Conservation (phyloP, 148 eudicot species). For the Vaccinium macrocarpon region DNA sequence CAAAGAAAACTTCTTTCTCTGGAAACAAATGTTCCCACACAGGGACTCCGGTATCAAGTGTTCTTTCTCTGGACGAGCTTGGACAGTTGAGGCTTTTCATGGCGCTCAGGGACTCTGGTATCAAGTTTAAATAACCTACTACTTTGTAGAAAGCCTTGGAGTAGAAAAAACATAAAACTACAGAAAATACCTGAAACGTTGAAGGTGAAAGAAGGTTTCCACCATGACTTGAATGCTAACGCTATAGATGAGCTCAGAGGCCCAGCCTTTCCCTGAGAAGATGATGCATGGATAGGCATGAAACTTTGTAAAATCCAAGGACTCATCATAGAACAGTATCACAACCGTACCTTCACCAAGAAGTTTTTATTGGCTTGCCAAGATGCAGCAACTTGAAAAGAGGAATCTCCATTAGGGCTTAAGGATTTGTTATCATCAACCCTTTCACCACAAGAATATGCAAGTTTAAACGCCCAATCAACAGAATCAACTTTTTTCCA, state of each 20-base stretch:
- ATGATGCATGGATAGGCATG: not conserved
- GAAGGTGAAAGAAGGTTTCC: conserved; percentile 91
- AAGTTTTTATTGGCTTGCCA: conserved; percentile 97
- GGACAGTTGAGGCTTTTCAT: not conserved
- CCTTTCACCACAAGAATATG: conserved; percentile 29
- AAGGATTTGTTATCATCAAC: conserved; percentile 52
- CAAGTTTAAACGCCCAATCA: conserved; percentile 10
- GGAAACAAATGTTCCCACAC: not conserved
- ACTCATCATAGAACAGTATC: not conserved
- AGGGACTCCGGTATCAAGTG: too few relatives aligned
- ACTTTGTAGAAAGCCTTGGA: not conserved
- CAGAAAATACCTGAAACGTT: conserved; percentile 67
- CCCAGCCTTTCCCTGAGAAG: conserved; percentile 75
- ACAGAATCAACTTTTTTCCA: not conserved
- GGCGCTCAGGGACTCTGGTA: not conserved
- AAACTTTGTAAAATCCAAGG: not conserved
- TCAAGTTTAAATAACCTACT: not conserved
- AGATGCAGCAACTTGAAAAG: conserved; percentile 91
- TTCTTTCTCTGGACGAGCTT: not conserved
- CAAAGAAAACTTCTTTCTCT: not conserved
- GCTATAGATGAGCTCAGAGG: conserved; percentile 79
- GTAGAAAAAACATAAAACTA: not conserved
- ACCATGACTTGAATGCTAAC: conserved; percentile 94
- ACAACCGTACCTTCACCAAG: conserved; percentile 42
- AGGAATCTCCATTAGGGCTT: conserved; percentile 55